Base-by-base conservation (phyloP, 2,329 filamentous ascomycete species). In the Pyricularia sp. region DNA sequence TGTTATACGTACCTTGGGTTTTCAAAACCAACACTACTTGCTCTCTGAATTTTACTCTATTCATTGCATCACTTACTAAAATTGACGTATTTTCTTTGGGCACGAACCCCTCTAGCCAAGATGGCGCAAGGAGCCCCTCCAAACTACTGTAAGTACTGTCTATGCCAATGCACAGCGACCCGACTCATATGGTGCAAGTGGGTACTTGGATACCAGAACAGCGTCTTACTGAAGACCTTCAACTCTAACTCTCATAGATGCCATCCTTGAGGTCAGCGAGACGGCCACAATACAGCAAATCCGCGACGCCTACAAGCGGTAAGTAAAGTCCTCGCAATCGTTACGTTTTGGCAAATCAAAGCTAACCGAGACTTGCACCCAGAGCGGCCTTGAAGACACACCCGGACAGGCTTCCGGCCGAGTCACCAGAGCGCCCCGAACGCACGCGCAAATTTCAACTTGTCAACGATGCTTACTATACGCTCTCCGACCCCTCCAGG, bases 271-370 rank as follows among this genome's bases (percentile, higher is more conserved):
- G 72, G 79, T 97, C 70, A 77, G 89, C 67, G 86, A 92, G 50
- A 90, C 85, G 73, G 93, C 94, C 42, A 91, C 88, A 0, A 87
- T 89, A 70, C 88, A 93, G 75, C 91, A 98, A 78, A 90, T 99
- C 76, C 91, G 94, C 74, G 91, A 92, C 84, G 95, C 94, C 67
- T 99, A 98, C 84, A 99, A 99, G 79, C 90, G 91, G 90, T 92
- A 76, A 68, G 77, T 66, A 6, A 25, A 10, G 17, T 42, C 64
- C 55, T 50, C 59, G 20, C 68, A 59, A 25, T 26, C 10, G 11
- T 7, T 25, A 30, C 59, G 23, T 17, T 17, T 31, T 25, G 2
- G 25, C 23, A 26, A 10, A 6, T 59, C 36, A 9, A 17, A 7
- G 36, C 65, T 55, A 23, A 67, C 5, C n/a, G 12, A 12, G 25